Percentiles rank a stretch among this genome's conserved stretches.
Conservation (phyloP, 2,329 filamentous ascomycete genomes). For the Alternaria infectoria region DNA sequence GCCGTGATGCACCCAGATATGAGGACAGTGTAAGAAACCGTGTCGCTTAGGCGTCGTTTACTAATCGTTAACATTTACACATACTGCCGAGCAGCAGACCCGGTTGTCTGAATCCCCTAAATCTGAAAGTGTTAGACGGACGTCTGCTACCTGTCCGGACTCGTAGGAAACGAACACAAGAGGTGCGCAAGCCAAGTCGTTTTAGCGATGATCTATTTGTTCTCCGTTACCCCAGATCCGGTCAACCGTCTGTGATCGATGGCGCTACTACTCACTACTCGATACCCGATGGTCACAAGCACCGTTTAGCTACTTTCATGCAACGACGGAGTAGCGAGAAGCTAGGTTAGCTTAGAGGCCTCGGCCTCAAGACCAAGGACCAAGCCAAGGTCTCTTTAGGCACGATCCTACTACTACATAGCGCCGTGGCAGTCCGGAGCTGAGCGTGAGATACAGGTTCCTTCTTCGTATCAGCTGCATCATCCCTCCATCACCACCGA, state of each 20-base stretch:
- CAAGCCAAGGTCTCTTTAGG: neutral
- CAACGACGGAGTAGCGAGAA: neutral
- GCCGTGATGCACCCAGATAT: neutral
- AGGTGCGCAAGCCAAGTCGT: neutral
- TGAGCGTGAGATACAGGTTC: neutral
- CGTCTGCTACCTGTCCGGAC: neutral
- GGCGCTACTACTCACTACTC: neutral
- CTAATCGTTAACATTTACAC: neutral
- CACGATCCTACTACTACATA: neutral
- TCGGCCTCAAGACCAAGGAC: neutral
- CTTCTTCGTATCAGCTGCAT: neutral
- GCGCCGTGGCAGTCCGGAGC: neutral
- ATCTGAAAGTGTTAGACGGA: neutral
- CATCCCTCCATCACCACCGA: neutral
- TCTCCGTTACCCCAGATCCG: neutral
- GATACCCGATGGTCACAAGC: neutral
- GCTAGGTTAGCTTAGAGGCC: neutral
- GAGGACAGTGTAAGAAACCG: neutral
- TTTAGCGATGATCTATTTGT: neutral
- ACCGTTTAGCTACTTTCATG: neutral
- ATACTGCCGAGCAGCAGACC: neutral
- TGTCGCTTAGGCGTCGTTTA: neutral
- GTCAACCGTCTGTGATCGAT: neutral
- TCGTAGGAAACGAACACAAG: neutral
- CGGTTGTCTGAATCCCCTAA: neutral